Percentiles rank a stretch among this genome's conserved stretches.
Conservation (phyloP, 164 flowering plant genomes). For the Chloranthus sessilifolius region DNA sequence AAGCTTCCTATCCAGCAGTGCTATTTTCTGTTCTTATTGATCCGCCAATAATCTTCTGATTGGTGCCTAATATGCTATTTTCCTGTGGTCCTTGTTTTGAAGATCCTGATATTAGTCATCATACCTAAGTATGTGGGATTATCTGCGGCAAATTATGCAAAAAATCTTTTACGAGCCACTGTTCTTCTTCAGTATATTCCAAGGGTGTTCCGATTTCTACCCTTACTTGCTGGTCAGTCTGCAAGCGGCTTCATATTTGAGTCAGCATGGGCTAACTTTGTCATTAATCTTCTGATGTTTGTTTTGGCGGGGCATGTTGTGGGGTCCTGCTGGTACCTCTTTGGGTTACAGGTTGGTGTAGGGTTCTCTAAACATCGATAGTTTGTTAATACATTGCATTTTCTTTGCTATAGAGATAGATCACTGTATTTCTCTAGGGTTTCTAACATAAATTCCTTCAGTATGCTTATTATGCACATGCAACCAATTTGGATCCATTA, state of each 20-base stretch:
- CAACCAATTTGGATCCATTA: no score
- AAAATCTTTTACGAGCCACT: conserved; percentile 64
- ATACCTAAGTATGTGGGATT: conserved; percentile 42
- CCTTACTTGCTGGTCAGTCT: conserved; percentile 73
- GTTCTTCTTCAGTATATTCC: conserved; percentile 82
- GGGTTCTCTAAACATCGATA: neutral
- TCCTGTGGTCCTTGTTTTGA: conserved; percentile 14
- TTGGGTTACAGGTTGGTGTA: conserved; percentile 73
- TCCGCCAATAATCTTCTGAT: no score
- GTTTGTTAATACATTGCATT: neutral
- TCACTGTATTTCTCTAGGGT: no score
- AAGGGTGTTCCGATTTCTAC: conserved; percentile 60
- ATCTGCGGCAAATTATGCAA: conserved; percentile 80
- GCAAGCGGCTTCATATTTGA: conserved; percentile 83
- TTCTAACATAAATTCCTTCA: no score
- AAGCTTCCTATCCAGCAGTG: no score
- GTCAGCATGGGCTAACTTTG: conserved; percentile 92
- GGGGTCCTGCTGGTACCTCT: conserved; percentile 90
- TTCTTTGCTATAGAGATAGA: neutral
- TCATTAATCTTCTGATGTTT: conserved; percentile 81
- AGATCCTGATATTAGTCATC: conserved; percentile 55
- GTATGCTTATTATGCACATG: no score
- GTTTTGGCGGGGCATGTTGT: conserved; percentile 77
- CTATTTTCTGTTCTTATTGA: no score
- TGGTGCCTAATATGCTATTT: neutral